Evolutionary conservation across 768 basidiomycete species (phyloP).

Genomic region (Mycena kentingensis): DNA sequence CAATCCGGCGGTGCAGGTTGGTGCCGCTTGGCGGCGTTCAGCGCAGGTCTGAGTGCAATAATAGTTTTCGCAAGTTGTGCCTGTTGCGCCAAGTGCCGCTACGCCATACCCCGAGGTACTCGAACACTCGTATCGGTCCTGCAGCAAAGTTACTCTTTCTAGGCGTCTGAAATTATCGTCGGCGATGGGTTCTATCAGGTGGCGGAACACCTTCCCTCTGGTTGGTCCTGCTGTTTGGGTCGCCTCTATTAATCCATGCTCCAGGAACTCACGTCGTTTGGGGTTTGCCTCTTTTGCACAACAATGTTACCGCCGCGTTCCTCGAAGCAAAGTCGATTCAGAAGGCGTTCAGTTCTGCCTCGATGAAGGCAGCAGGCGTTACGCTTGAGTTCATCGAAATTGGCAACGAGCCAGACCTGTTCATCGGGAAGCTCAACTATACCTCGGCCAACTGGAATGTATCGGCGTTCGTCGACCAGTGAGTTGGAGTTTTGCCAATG

Average conservation of each 20-base stretch:
- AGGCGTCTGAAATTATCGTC: conserved; percentile 44
- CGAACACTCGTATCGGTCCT: background rate
- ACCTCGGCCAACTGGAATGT: conserved; percentile 30
- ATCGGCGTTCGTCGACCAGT: conserved; percentile 33
- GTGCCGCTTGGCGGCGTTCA: background rate
- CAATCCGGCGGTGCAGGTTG: conserved; percentile 37
- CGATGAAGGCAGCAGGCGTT: conserved; percentile 31
- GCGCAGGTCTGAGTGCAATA: background rate
- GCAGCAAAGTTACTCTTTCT: background rate
- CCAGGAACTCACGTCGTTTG: conserved; percentile 46
- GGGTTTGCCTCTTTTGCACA: conserved; percentile 47
- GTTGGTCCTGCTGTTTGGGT: conserved; percentile 14
- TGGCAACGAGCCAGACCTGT: conserved; percentile 41
- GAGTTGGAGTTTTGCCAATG: too few species aligned
- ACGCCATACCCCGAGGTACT: conserved; percentile 44
- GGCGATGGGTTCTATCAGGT: conserved; percentile 45
- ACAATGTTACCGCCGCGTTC: conserved; percentile 35
- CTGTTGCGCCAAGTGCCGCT: conserved; percentile 36
- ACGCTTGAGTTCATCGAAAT: conserved; percentile 40
- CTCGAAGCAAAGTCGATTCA: conserved; percentile 35
- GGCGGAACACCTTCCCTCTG: conserved; percentile 39
- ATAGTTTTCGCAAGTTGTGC: conserved; percentile 38
- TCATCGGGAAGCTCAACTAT: conserved; percentile 34
- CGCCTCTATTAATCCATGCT: background rate
- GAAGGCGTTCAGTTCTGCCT: conserved; percentile 34